A percentile compares a stretch with the other conserved stretches of the same genome.
phyloP scores from a whole-genome alignment of 495 filamentous ascomycete genomes.

The Hypoxylon cercidicola region DNA sequence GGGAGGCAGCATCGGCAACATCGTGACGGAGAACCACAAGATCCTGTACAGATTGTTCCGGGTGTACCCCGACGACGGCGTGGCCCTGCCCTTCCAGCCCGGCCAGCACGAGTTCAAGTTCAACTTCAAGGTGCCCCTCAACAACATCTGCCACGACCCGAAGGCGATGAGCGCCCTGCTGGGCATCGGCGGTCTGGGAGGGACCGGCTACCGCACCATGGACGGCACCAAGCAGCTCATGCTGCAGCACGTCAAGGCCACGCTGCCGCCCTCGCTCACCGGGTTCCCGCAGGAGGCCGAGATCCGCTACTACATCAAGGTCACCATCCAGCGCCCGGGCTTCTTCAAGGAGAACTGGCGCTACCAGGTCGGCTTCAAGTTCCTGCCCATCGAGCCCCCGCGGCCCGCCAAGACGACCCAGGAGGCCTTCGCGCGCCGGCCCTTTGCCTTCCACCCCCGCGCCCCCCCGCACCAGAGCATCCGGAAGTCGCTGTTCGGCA shows the following conservation, averaged over 20 bases:
- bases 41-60: slow-evolving; percentile 79
- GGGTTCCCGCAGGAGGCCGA: slow-evolving; percentile 85
- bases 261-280: slow-evolving; percentile 85
- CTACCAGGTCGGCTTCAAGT: slow-evolving; percentile 70
- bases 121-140: slow-evolving; percentile 91
- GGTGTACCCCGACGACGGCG: slow-evolving; percentile 73
- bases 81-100: slow-evolving; percentile 71
- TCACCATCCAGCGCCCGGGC: slow-evolving; percentile 81
- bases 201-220: slow-evolving; percentile 60
- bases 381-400: slow-evolving; percentile 92
- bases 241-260: slow-evolving; percentile 79
- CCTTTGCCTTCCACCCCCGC: slow-evolving; percentile 74
- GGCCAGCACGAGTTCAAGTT: slow-evolving; percentile 92
- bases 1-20: slow-evolving; percentile 40
- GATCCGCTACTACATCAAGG: slow-evolving; percentile 93
- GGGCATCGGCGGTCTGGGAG: slow-evolving; percentile 53
- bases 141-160: slow-evolving; percentile 79
- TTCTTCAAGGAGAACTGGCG: slow-evolving; percentile 89
- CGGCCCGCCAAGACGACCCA: slow-evolving; percentile 70
- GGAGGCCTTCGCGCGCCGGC: slow-evolving; percentile 85
- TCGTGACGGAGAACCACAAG: slow-evolving; percentile 64
- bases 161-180: slow-evolving; percentile 57
- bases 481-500: slow-evolving; percentile 53
- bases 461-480: slow-evolving; percentile 38
- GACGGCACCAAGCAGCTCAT: slow-evolving; percentile 62